Percentiles rank a stretch among this genome's conserved stretches.
Evolutionary conservation across 139 green algal genomes (phyloP).

Genomic region (Diplosphaera chodatii): DNA sequence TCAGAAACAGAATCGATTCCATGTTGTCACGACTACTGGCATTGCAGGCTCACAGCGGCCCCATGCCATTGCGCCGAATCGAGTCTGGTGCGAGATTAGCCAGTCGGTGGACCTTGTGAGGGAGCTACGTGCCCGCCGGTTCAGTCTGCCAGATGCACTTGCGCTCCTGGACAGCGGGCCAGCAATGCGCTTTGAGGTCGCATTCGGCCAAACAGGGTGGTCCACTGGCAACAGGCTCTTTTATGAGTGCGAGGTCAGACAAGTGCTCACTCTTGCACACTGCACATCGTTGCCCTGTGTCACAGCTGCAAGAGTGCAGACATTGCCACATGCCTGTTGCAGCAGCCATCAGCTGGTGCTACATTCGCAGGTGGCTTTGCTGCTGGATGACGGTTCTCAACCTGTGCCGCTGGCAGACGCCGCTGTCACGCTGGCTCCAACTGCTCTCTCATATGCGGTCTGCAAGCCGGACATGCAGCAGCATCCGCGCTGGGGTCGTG

Average conservation of each 20-base stretch:
- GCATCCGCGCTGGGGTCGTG: neutral
- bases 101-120: neutral
- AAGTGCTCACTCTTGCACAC: neutral
- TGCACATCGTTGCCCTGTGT: too few species aligned
- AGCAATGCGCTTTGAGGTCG: neutral
- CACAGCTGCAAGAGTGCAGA: too few species aligned
- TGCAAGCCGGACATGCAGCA: neutral
- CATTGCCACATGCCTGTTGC: too few species aligned
- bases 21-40: too few species aligned
- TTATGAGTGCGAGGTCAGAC: neutral
- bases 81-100: neutral
- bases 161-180: neutral
- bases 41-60: neutral
- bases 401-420: neutral
- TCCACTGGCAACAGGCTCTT: neutral
- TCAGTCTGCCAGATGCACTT: neutral
- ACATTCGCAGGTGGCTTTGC: neutral
- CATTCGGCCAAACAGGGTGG: neutral
- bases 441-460: neutral
- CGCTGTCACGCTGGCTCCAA: neutral
- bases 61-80: neutral
- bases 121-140: neutral
- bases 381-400: neutral
- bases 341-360: too few species aligned
- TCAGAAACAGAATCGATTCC: too few species aligned